phyloP scores from a whole-genome alignment of 352 stramenopile genomes.

The Thraustotheca clavata region DNA sequence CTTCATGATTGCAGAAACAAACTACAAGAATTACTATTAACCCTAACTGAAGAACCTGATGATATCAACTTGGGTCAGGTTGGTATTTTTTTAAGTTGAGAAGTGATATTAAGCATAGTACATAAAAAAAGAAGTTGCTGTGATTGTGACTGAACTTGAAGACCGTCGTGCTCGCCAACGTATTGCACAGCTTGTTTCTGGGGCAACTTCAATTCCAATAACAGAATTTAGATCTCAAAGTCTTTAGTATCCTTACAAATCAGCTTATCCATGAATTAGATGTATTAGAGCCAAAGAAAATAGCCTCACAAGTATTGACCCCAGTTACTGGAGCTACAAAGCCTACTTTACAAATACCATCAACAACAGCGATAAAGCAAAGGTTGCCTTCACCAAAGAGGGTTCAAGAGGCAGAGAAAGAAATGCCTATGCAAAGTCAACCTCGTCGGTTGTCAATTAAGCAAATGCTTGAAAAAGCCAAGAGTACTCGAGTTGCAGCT shows the following conservation, averaged over 20 bases:
- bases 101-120: slow-evolving; percentile 30
- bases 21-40: slow-evolving; percentile 30
- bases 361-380: background rate
- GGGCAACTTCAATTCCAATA: background rate
- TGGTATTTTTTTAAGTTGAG: background rate
- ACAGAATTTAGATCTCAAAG: background rate
- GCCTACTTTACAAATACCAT: background rate
- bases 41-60: slow-evolving; percentile 31
- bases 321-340: no score
- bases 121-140: slow-evolving; percentile 37
- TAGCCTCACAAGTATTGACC: no score
- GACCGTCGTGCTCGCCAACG: slow-evolving; percentile 43
- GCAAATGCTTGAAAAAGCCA: slow-evolving; percentile 8
- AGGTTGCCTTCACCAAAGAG: background rate
- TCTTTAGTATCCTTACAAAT: background rate
- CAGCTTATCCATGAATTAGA: background rate
- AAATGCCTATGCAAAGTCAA: background rate
- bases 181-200: slow-evolving; percentile 37
- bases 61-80: slow-evolving; percentile 36
- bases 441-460: background rate
- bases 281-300: background rate
- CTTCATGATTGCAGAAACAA: slow-evolving; percentile 37
- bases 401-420: background rate
- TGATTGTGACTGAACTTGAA: slow-evolving; percentile 45
- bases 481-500: slow-evolving; percentile 22